These are phyloP conservation scores for Echium plantagineum DNA, from an alignment of 257 asterid species.

Conservation along the genomic window DNA sequence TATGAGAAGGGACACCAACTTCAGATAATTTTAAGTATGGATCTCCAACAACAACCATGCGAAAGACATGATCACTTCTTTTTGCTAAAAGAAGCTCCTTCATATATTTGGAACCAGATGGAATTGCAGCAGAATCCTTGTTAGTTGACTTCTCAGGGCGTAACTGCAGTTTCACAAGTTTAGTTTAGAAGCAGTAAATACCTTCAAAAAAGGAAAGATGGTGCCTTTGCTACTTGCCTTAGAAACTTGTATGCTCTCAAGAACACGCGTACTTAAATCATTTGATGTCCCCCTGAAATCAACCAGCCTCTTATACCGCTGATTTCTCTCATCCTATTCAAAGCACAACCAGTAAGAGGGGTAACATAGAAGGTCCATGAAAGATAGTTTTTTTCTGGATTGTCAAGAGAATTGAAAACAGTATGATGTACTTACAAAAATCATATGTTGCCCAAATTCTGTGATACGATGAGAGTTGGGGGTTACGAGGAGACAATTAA, in stretches of 20 bases:
- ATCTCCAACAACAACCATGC: slow-evolving; percentile 96
- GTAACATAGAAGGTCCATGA: neutral
- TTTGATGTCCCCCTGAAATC: slow-evolving; percentile 75
- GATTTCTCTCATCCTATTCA: slow-evolving; percentile 62
- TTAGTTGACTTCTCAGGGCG: slow-evolving; percentile 58
- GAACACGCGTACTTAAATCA: slow-evolving; percentile 67
- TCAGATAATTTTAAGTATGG: slow-evolving; percentile 56
- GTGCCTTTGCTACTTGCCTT: slow-evolving; percentile 48
- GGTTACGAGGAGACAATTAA: slow-evolving; percentile 63
- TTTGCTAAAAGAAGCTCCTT: slow-evolving; percentile 78
- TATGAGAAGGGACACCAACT: slow-evolving; percentile 63
- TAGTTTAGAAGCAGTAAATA: slow-evolving; percentile 11
- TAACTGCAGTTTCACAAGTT: slow-evolving; percentile 48
- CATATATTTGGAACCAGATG: slow-evolving; percentile 65
- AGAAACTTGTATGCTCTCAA: slow-evolving; percentile 62
- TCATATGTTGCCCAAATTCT: slow-evolving; percentile 67
- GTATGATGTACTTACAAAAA: slow-evolving; percentile 41
- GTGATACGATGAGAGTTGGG: slow-evolving; percentile 86
- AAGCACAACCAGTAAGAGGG: slow-evolving; percentile 5
- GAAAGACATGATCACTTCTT: slow-evolving; percentile 68
- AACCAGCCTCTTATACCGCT: slow-evolving; percentile 47
- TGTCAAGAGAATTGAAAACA: slow-evolving; percentile 4
- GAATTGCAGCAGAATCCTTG: slow-evolving; percentile 43
- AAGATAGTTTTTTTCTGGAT: neutral
- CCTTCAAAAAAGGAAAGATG: slow-evolving; percentile 3